Percentiles rank a stretch among this genome's conserved stretches.
phyloP scores from a whole-genome alignment of 2,329 filamentous ascomycete genomes.

The Allantophomopsis cytisporea region DNA sequence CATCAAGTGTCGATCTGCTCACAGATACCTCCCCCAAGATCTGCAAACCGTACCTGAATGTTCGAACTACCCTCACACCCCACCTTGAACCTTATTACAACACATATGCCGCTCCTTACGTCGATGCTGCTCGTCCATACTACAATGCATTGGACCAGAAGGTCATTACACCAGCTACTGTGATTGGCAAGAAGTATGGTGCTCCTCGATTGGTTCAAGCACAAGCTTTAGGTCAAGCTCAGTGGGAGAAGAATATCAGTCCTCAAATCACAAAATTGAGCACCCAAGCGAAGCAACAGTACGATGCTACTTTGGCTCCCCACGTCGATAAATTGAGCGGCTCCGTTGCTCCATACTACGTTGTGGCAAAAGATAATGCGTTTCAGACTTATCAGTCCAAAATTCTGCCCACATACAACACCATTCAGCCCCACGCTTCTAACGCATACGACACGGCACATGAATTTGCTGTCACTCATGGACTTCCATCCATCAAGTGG shows the following conservation, averaged over 20 bases:
- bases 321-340: slow-evolving; percentile 51
- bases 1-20: slow-evolving; percentile 52
- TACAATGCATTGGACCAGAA: slow-evolving; percentile 45
- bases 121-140: slow-evolving; percentile 67
- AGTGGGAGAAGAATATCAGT: slow-evolving; percentile 70
- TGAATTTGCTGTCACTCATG: slow-evolving; percentile 52
- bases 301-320: slow-evolving; percentile 58
- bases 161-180: slow-evolving; percentile 55
- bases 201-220: slow-evolving; percentile 59
- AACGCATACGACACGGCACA: slow-evolving; percentile 55
- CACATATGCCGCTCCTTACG: slow-evolving; percentile 69
- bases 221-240: slow-evolving; percentile 47
- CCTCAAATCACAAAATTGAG: slow-evolving; percentile 61
- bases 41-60: slow-evolving; percentile 70
- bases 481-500: slow-evolving; percentile 59
- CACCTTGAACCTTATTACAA: slow-evolving; percentile 79
- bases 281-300: slow-evolving; percentile 45
- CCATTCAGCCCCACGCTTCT: slow-evolving; percentile 59
- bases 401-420: slow-evolving; percentile 62
- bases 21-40: slow-evolving; percentile 58
- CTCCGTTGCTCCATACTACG: slow-evolving; percentile 58
- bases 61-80: slow-evolving; percentile 51
- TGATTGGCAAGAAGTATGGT: slow-evolving; percentile 58
- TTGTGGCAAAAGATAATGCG: slow-evolving; percentile 45
- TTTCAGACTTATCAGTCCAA: slow-evolving; percentile 58